Conservation (phyloP, 441 rosid species). For the Eutrema salsugineum region DNA sequence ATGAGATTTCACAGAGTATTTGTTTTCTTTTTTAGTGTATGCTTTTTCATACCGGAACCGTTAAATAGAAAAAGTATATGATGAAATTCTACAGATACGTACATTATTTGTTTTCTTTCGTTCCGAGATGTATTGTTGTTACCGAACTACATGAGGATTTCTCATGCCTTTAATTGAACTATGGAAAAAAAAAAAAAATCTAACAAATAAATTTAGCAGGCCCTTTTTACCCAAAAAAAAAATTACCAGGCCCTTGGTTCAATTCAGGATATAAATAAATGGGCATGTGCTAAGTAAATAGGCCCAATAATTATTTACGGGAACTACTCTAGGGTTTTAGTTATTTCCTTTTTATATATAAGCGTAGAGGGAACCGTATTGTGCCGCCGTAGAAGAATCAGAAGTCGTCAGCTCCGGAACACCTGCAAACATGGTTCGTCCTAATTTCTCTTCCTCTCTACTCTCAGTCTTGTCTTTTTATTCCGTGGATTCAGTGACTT, state of each 20-base stretch:
- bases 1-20: neutral
- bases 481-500: neutral
- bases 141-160: no score
- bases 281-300: neutral
- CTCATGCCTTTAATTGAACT: no score
- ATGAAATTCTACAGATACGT: no score
- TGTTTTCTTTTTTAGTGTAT: no score
- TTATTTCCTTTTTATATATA: neutral
- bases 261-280: neutral
- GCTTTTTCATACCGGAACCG: no score
- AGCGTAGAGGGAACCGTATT: neutral
- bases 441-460: neutral
- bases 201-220: no score
- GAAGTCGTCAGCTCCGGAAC: neutral
- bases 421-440: slow-evolving; percentile 32
- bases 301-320: neutral
- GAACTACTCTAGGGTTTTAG: slow-evolving; percentile 18
- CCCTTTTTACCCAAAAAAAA: no score
- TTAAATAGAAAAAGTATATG: no score
- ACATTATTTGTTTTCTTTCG: no score
- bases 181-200: no score
- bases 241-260: no score
- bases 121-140: no score
- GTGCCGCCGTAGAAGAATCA: slow-evolving; percentile 15
- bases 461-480: neutral